Evolutionary conservation across 352 stramenopile genomes (phyloP).

Genomic region (Globisporangium perplexum): DNA sequence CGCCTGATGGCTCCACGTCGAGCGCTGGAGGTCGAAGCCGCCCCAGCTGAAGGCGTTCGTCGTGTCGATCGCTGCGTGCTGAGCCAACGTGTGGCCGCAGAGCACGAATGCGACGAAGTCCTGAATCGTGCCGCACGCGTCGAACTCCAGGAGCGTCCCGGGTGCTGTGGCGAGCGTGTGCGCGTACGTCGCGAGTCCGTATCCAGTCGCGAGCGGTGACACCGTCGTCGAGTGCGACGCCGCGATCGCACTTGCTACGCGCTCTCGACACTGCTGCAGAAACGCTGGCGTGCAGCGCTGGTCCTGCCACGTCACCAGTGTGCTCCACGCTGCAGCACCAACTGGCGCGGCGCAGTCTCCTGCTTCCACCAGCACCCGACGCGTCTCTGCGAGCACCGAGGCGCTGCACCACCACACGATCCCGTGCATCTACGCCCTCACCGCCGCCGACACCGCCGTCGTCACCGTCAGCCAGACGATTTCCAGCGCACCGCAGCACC

Average conservation of each 20-base stretch:
- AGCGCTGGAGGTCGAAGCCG: constrained; percentile 33
- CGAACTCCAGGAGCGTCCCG: constrained; percentile 34
- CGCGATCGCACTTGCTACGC: constrained; percentile 8
- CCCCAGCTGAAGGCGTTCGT: constrained; percentile 81
- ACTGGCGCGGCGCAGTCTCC: constrained; percentile 6
- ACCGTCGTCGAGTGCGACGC: constrained; percentile 7
- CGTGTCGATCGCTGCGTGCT: constrained; percentile 52
- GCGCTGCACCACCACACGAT: constrained; percentile 77
- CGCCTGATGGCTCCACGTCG: constrained; percentile 38
- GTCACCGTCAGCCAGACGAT: too few relatives aligned
- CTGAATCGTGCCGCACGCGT: constrained; percentile 76
- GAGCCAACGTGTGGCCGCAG: constrained; percentile 37
- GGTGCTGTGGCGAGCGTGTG: constrained; percentile 36
- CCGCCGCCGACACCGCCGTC: background rate
- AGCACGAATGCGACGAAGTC: constrained; percentile 72
- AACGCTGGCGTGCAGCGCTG: constrained; percentile 62
- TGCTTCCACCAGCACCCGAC: constrained; percentile 20
- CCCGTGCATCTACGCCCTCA: constrained; percentile 84
- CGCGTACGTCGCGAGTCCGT: constrained; percentile 65
- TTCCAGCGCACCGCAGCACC: too few relatives aligned
- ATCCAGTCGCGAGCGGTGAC: constrained; percentile 48
- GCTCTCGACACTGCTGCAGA: constrained; percentile 22
- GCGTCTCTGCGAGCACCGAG: constrained; percentile 20
- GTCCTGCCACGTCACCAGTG: constrained; percentile 77
- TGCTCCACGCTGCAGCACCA: constrained; percentile 31